A percentile compares a stretch with the other conserved stretches of the same genome.
phyloP scores from a whole-genome alignment of 2,329 filamentous ascomycete species.

The Leptosphaerulina australis region DNA sequence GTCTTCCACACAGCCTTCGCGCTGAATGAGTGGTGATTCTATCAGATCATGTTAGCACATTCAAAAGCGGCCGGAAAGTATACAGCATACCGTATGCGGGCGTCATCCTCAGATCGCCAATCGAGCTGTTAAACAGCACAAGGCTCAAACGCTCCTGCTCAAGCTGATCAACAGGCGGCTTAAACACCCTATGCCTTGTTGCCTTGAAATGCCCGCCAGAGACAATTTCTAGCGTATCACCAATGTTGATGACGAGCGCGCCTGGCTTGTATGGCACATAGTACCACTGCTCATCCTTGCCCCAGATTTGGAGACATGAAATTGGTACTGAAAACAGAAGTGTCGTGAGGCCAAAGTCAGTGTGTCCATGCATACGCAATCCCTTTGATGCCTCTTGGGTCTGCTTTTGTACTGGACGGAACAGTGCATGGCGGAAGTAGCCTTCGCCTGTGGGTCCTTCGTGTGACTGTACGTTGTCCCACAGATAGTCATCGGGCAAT shows the following conservation, averaged over 20 bases:
- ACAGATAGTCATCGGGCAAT: slow-evolving; percentile 32
- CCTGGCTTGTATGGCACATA: slow-evolving; percentile 35
- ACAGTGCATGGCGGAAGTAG: slow-evolving; percentile 34
- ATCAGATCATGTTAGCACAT: background rate
- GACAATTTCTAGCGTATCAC: slow-evolving; percentile 49
- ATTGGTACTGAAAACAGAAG: slow-evolving; percentile 34
- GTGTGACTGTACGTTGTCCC: slow-evolving; percentile 33
- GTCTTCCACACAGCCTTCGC: slow-evolving; percentile 32
- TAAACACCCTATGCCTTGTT: slow-evolving; percentile 53
- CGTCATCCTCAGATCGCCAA: slow-evolving; percentile 28
- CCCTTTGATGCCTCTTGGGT: slow-evolving; percentile 34
- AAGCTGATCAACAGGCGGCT: slow-evolving; percentile 51
- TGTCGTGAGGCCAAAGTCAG: slow-evolving; percentile 35
- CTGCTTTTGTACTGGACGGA: slow-evolving; percentile 31
- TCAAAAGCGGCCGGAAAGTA: background rate
- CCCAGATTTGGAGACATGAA: slow-evolving; percentile 36
- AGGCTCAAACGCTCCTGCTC: slow-evolving; percentile 43
- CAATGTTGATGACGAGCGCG: slow-evolving; percentile 37
- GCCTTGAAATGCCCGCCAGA: slow-evolving; percentile 57
- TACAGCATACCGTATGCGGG: slow-evolving; percentile 24
- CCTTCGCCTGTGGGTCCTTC: slow-evolving; percentile 31
- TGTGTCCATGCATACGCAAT: slow-evolving; percentile 43
- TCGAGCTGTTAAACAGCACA: slow-evolving; percentile 31
- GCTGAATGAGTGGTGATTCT: slow-evolving; percentile 32
- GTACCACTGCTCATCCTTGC: slow-evolving; percentile 33